Percentiles rank a stretch among this genome's conserved stretches.
These are phyloP conservation scores for Serendipita sp. DNA, from an alignment of 768 basidiomycete species.

Conservation along the genomic window DNA sequence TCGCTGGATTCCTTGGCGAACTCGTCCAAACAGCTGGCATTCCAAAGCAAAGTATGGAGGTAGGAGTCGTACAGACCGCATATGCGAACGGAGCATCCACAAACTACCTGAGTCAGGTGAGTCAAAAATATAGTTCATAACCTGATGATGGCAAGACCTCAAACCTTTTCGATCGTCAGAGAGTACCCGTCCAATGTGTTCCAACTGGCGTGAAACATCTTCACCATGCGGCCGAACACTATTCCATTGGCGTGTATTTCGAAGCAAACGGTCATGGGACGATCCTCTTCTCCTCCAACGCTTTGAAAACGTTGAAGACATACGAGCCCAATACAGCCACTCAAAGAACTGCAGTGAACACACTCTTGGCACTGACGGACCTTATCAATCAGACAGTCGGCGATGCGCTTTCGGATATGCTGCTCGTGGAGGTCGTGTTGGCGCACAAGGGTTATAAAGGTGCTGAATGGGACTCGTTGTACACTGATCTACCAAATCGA, in stretches of 20 bases:
- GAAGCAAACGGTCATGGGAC: constrained; percentile 99
- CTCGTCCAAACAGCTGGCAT: constrained; percentile 75
- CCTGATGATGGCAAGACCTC: not conserved
- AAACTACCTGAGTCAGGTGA: constrained; percentile 69
- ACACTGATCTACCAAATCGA: constrained; percentile 86
- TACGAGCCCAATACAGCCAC: constrained; percentile 68
- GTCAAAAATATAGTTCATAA: constrained; percentile 15
- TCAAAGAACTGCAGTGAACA: constrained; percentile 61
- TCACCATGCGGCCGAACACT: constrained; percentile 91
- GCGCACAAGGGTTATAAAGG: constrained; percentile 75
- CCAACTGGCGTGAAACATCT: constrained; percentile 95
- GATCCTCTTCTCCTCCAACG: constrained; percentile 74
- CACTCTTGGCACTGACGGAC: constrained; percentile 60
- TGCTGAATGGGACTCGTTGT: constrained; percentile 81
- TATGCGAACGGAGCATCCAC: constrained; percentile 98
- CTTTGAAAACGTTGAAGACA: constrained; percentile 41
- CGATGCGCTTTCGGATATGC: constrained; percentile 89
- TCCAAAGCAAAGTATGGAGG: constrained; percentile 45
- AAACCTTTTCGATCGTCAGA: constrained; percentile 29
- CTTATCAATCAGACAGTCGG: constrained; percentile 98
- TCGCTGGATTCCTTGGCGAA: constrained; percentile 83
- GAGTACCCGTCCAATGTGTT: constrained; percentile 87
- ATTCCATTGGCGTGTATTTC: constrained; percentile 94
- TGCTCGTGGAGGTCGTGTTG: constrained; percentile 85
- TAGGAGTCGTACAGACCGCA: constrained; percentile 95